Base-by-base conservation (phyloP, 129 eudicot genomes). In the Smallanthus sonchifolius region DNA sequence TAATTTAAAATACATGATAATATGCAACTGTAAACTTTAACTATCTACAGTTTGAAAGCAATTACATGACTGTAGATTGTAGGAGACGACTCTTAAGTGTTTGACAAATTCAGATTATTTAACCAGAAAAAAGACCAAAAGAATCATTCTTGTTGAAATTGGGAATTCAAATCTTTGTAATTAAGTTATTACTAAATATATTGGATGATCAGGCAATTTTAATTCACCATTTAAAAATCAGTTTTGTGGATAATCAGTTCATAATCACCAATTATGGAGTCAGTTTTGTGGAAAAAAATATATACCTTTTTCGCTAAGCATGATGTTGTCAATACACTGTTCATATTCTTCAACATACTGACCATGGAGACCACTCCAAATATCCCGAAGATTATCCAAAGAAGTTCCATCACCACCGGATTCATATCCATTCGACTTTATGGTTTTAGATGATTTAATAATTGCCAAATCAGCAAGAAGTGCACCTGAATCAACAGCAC, bases 391-490 rank as follows among this genome's bases (percentile, higher is more conserved):
- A 70, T 83, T 79, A 73, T 75, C 85, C 55, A 76, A 51, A 28
- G 17, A 72, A 30, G 16, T 52, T 16, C 54, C 69, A 65, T 65
- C 69, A 30, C 34, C 45, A 38, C 75, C 16, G 8, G 75, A 35
- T 66, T 82, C 89, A 43, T 20, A 55, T 36, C 57, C 81, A 70
- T 75, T 83, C 2, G 62, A 51, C 40, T 75, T 79, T 64, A 72
- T 52, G n/a, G 62, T 20, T 65, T 79, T 75, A 65, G 82, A 71
- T 43, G 91, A 63, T 75, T 82, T 84, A 36, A 80, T 76, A 20
- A 86, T 80, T 39, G 91, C 87, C 45, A 86, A 79, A 67, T 86
- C 91, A n/a, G 91, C 91, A 48, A 86, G 67, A 77, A 86, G 82
- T 10, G 85, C 85, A 70, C 85, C 75, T 45, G 91, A 83, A 45